Evolutionary conservation across 2,329 filamentous ascomycete species (phyloP), one percentile per base, ranked within the genome.

Genomic region (Botrytis squamosa): DNA sequence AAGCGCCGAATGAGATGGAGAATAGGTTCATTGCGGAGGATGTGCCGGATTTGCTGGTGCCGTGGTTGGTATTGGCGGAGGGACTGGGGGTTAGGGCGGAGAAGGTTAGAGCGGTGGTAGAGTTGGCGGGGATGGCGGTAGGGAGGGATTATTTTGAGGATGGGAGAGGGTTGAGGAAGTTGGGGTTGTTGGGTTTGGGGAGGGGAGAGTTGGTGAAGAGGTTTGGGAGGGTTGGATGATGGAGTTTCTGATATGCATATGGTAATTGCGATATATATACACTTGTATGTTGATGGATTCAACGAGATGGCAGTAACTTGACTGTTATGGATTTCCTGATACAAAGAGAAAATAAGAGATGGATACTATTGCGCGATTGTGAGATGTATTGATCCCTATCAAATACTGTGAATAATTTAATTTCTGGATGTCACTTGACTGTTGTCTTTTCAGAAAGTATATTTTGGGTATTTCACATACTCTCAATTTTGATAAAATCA

Each of bases 11-110:
- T 0, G 44, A 46, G 33, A 70, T 76, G 2, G 60, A 71, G 2
- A 72, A 75, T 75, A 60, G 75, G 33, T 75, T 75, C 40, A 65
- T 76, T 20, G 49, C 71, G 5, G 75, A 76, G 46, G 75, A 76
- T 69, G 75, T 76, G 12, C 75, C 75, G 25, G 72, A 76, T 63
- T 49, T 76, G 55, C 59, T 76, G 49, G 75, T 76, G 18, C 64
- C 69, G 29, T 76, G 75, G 75, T 52, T 52, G 66, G 74, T 70
- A 0, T 44, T 76, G 36, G 75, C 75, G 5, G 38, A 70, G 14
- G 74, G 57, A n/a, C 29, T 75, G 16, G 74, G 73, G 9, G 49
- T 75, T 18, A 73, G 74, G 25, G 60, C 65, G 18, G 33, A n/a
- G 3, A n/a, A 70, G 22, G 40, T 75, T 12, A 59, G 62, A 36